Evolutionary conservation across 495 filamentous ascomycete species (phyloP).

Genomic region (Margaritispora aquatica): DNA sequence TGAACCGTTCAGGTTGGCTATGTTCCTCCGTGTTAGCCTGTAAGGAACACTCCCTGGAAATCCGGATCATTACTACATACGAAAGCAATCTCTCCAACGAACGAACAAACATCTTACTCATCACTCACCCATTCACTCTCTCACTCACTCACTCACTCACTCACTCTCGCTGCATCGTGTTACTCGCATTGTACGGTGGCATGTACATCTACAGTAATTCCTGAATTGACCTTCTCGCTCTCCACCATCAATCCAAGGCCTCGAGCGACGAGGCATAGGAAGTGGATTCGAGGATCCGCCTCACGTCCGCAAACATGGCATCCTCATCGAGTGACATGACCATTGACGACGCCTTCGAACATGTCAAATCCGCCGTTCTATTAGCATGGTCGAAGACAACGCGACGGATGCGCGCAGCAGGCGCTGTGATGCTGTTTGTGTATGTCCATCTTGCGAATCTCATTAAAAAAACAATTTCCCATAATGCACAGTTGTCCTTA

Average conservation of each 20-base stretch:
- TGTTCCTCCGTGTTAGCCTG: not conserved
- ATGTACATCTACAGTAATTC: not conserved
- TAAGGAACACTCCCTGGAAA: not conserved
- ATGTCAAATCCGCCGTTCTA: conserved; percentile 17
- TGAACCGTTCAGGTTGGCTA: too few species aligned
- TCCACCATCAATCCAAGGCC: not conserved
- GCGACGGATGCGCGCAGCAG: conserved; percentile 27
- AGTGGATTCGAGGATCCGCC: not conserved
- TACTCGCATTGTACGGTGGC: not conserved
- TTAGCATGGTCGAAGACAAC: conserved; percentile 29
- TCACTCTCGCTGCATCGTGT: too few species aligned
- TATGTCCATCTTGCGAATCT: conserved; percentile 12
- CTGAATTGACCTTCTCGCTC: not conserved
- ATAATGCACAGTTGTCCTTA: too few species aligned
- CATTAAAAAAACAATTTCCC: too few species aligned
- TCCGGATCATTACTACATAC: not conserved
- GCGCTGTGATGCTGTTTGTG: conserved; percentile 26
- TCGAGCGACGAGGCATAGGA: not conserved
- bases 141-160: too few species aligned
- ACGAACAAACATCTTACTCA: too few species aligned
- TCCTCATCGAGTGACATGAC: conserved; percentile 20
- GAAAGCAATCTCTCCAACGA: not conserved
- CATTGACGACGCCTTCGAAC: conserved; percentile 23
- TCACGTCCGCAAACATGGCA: conserved; percentile 3
- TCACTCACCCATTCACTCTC: too few species aligned